A percentile compares a stretch with the other conserved stretches of the same genome.
These are phyloP conservation scores for Boeremia lycopersici DNA, from an alignment of 2,329 filamentous ascomycete species.

Conservation along the genomic window DNA sequence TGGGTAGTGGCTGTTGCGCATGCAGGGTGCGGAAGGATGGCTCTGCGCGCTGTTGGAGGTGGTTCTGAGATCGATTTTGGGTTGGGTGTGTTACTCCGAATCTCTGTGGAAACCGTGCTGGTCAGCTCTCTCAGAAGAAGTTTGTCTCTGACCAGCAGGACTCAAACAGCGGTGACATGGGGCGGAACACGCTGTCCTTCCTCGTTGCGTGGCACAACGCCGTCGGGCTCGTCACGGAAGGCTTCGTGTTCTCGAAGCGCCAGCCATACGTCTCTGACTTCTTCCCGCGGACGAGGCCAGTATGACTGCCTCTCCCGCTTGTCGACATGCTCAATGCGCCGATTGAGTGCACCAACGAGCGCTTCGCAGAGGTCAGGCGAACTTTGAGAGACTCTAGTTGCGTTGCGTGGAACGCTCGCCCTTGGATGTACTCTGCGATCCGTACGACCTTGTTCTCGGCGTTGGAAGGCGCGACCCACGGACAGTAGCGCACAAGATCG, in stretches of 20 bases:
- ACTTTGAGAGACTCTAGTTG: slow-evolving; percentile 22
- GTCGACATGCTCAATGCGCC: slow-evolving; percentile 19
- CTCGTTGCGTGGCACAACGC: not conserved
- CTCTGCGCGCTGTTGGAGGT: too few species aligned
- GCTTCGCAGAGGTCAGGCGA: slow-evolving; percentile 19
- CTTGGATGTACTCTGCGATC: slow-evolving; percentile 28
- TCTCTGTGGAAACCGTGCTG: too few species aligned
- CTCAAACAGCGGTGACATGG: not conserved
- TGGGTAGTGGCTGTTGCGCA: too few species aligned
- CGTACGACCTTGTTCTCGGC: slow-evolving; percentile 24
- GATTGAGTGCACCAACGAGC: slow-evolving; percentile 22
- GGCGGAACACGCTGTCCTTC: slow-evolving; percentile 16
- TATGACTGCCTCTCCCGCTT: slow-evolving; percentile 7
- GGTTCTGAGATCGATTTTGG: too few species aligned
- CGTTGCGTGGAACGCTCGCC: slow-evolving; percentile 20
- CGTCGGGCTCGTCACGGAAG: not conserved
- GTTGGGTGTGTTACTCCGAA: too few species aligned
- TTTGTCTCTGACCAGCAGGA: not conserved
- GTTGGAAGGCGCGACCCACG: slow-evolving; percentile 26
- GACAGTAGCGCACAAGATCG: slow-evolving; percentile 29
- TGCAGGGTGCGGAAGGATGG: too few species aligned
- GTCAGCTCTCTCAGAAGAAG: not conserved
- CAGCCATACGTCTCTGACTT: slow-evolving; percentile 28
- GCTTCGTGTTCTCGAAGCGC: slow-evolving; percentile 18
- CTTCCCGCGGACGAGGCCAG: slow-evolving; percentile 15